Evolutionary conservation across 352 stramenopile species (phyloP), one percentile per base, ranked within the genome.

Genomic region (Peronospora belbahrii): DNA sequence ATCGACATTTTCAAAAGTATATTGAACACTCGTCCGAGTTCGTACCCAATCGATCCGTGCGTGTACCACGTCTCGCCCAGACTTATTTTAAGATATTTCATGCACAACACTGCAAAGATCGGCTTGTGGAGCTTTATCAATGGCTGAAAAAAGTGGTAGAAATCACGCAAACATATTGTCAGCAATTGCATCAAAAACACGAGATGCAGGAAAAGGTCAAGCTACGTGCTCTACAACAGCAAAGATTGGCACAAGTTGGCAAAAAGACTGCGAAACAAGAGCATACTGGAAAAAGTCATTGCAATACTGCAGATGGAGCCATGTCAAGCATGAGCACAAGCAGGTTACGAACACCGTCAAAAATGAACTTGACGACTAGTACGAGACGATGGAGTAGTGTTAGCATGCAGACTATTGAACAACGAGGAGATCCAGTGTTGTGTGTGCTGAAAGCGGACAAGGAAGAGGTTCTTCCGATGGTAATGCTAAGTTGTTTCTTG

Each of bases 1-100:
- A 92, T 52, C 62, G 81, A 23, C 77, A 92, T 15, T 92, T 92
- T 62, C 70, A 92, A 42, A 62, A 71, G 40, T 88, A 88, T 44
- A 66, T 85, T 10, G 47, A 66, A n/a, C 66, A 78, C 32, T 83
- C 76, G 5, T 73, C 60, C 2, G 71, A 85, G 40, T 32, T 87
- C 15, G 41, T 85, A 20, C 62, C 65, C 23, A 70, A 52, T 42
- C 42, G 42, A 1, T 30, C 42, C 0, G 72, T 86, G 45, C 62
- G 73, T 6, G 65, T 88, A 6, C 80, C 80, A 5, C 46, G 56
- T 6, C 59, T 92, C 11, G 87, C 80, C 18, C 75, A 88, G 45
- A 69, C 75, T 20, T 89, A 88, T 42, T 60, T 92, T 31, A 83
- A 92, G 56, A 70, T 89, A 18, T 92, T 92, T 39, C 68, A 76